Evolutionary conservation across 192 early-diverging fungal species (phyloP), one percentile per base, ranked within the genome.

Genomic region (Mortierella alpina): DNA sequence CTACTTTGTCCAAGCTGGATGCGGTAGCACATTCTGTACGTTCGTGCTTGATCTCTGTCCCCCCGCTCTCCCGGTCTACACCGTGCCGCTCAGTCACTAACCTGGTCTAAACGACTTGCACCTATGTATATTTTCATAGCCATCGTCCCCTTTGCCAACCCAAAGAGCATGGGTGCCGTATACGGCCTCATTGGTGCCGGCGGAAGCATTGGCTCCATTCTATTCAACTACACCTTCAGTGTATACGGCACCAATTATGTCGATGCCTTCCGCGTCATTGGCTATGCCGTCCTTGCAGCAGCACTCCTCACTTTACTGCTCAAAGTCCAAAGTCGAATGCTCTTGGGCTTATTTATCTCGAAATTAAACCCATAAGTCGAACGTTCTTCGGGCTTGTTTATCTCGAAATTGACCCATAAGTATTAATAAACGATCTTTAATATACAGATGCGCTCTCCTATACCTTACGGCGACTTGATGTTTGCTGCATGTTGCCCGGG

Each of bases 161-260:
- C 85, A 2, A 56, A 44, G 18, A 77, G 73, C 41, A 82, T 69
- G 54, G 91, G 91, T 10, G 64, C 73, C 5, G 81, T 84, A 2
- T 85, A 87, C 23, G 91, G 91, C 12, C 74, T 92, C 39, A 72
- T 92, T 57, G 91, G 91, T 15, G 88, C 91, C 11, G 88, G 86
- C 20, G 91, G 91, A 23, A 92, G 84, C 53, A 12, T 89, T 23
- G 91, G 91, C 7, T 91, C 90, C 5, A 76, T 88, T 17, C 22
- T 88, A 6, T 92, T 92, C 73, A 85, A 73, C 42, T 70, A 76
- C 6, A 51, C 90, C 23, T 91, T 90, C 78, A 76, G 79, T 31
- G 14, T 46, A n/a, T 87, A 81, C 75, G 75, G 58, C 15, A 17
- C 11, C 40, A 58, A 82, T 44, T 82, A 57, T 7, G 56, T 62